Percentiles rank a stretch among this genome's conserved stretches.
phyloP scores from a whole-genome alignment of 352 stramenopile species.

The Thraustotheca clavata region DNA sequence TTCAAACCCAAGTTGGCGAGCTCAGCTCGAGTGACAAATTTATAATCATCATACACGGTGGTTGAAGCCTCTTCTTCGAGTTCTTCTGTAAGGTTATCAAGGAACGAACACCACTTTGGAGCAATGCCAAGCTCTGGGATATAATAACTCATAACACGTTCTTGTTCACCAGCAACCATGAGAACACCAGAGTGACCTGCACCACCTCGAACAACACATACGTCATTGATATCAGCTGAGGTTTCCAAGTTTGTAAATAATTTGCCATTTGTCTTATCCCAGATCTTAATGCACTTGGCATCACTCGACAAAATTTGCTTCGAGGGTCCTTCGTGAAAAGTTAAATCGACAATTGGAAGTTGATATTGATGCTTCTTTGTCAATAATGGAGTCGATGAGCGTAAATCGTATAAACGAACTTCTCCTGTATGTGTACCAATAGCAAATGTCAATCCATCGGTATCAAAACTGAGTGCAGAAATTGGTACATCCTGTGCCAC shows the following conservation, averaged over 20 bases:
- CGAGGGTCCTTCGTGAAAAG: conserved; percentile 84
- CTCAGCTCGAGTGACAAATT: conserved; percentile 95
- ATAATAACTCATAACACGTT: conserved; percentile 98
- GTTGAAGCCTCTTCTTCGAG: conserved; percentile 93
- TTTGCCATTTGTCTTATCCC: conserved; percentile 84
- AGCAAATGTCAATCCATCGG: conserved; percentile 91
- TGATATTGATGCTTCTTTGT: conserved; percentile 98
- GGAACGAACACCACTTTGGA: conserved; percentile 98
- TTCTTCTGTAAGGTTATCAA: conserved; percentile 99
- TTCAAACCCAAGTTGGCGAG: conserved; percentile 94
- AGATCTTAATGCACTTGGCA: conserved; percentile 98
- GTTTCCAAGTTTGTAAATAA: conserved; percentile 98
- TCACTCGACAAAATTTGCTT: conserved; percentile 92
- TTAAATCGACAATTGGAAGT: conserved; percentile 91
- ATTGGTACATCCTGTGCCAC: conserved; percentile 57
- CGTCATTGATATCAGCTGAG: conserved; percentile 91
- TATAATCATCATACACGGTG: conserved; percentile 98
- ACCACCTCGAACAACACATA: conserved; percentile 89
- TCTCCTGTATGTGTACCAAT: conserved; percentile 91
- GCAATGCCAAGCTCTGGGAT: conserved; percentile 95
- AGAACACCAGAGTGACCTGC: conserved; percentile 92
- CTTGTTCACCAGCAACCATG: conserved; percentile 94
- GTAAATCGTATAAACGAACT: conserved; percentile 95
- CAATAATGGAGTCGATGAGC: conserved; percentile 89
- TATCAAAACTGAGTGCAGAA: conserved; percentile 92